Conservation (phyloP, 257 asterid genomes). For the Cordia subcordata region DNA sequence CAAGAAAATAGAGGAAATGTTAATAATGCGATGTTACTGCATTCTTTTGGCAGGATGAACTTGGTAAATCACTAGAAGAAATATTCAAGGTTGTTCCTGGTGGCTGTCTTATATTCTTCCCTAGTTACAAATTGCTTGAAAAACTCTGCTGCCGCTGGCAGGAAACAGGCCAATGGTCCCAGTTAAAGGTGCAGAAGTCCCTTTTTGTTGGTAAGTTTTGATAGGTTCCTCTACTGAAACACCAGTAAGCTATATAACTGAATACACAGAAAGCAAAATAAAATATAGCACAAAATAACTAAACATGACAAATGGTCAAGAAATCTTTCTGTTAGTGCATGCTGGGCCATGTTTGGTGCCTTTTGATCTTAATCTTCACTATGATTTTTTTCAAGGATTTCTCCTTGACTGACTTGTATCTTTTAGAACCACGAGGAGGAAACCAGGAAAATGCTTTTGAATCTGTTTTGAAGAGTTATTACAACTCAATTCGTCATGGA, state of each 20-base stretch:
- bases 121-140: conserved; percentile 93
- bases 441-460: conserved; percentile 63
- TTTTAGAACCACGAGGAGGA: conserved; percentile 89
- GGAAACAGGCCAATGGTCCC: conserved; percentile 92
- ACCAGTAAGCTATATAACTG: conserved; percentile 9
- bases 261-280: not conserved
- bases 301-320: no score
- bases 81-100: conserved; percentile 84
- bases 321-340: no score
- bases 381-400: not conserved
- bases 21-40: conserved; percentile 15
- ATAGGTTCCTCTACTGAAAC: conserved; percentile 7
- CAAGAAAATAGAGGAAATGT: not conserved
- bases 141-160: conserved; percentile 82
- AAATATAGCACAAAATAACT: not conserved
- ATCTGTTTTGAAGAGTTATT: conserved; percentile 61
- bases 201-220: conserved; percentile 69
- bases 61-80: conserved; percentile 83
- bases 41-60: conserved; percentile 56
- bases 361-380: no score
- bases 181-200: conserved; percentile 71
- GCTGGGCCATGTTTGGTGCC: no score
- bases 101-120: conserved; percentile 93
- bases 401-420: conserved; percentile 3
- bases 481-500: conserved; percentile 48